These are phyloP conservation scores for Aotearoamyces nothofagi DNA, from an alignment of 2,329 filamentous ascomycete species.

Conservation along the genomic window DNA sequence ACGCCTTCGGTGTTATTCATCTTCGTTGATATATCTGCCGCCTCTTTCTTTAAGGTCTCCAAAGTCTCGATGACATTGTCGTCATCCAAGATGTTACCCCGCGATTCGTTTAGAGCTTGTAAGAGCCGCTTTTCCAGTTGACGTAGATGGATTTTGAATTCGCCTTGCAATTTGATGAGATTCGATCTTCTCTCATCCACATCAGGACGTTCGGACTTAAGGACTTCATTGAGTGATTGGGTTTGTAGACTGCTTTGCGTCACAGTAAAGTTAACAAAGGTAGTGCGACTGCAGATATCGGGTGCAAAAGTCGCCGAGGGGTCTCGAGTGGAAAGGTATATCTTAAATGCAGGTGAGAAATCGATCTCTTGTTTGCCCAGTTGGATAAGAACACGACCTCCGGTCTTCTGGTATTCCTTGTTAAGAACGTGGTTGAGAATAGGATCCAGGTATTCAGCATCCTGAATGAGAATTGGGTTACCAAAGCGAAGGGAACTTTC, in stretches of 20 bases:
- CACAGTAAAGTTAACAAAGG: constrained; percentile 98
- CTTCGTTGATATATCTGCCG: constrained; percentile 89
- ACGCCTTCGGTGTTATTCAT: constrained; percentile 94
- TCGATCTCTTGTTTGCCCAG: constrained; percentile 98
- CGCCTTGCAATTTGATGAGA: constrained; percentile 95
- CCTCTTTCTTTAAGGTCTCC: constrained; percentile 95
- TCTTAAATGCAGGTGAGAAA: constrained; percentile 90
- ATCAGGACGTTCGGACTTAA: constrained; percentile 94
- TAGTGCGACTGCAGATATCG: constrained; percentile 94
- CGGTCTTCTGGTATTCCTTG: constrained; percentile 98
- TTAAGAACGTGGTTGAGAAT: constrained; percentile 98
- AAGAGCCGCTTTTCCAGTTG: constrained; percentile 88
- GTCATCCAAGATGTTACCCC: constrained; percentile 94
- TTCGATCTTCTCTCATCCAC: constrained; percentile 94
- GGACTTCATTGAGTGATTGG: constrained; percentile 90
- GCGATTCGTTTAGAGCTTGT: constrained; percentile 91
- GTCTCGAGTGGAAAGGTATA: constrained; percentile 90
- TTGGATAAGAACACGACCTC: constrained; percentile 93
- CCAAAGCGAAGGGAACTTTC: constrained; percentile 95
- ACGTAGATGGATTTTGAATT: constrained; percentile 96
- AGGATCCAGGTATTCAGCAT: constrained; percentile 92
- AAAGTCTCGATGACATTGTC: constrained; percentile 97
- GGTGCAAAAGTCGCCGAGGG: constrained; percentile 92
- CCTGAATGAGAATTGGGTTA: constrained; percentile 96
- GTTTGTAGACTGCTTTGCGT: constrained; percentile 98